Percentiles rank a stretch among this genome's conserved stretches.
Evolutionary conservation across 306 rosid species (phyloP).

Genomic region (Gastrolobium bilobum): DNA sequence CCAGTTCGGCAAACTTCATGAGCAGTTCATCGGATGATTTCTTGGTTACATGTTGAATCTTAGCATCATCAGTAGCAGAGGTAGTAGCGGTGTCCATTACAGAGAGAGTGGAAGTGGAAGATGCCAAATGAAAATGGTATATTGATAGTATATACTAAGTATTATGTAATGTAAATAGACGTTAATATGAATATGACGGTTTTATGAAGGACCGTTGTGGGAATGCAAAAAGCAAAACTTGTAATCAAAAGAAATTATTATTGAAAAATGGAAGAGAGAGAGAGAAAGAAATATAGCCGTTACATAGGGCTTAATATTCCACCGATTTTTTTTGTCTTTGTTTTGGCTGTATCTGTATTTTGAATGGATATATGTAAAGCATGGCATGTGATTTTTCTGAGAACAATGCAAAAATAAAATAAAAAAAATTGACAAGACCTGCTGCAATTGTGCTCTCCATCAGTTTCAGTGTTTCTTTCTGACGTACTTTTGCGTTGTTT

Average conservation of each 20-base stretch:
- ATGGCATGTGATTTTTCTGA: slow-evolving; percentile 53
- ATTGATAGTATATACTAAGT: background rate
- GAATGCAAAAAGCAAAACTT: slow-evolving; percentile 16
- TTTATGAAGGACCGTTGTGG: slow-evolving; percentile 51
- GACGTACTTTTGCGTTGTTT: background rate
- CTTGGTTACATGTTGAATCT: slow-evolving; percentile 75
- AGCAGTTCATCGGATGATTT: slow-evolving; percentile 90
- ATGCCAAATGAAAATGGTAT: background rate
- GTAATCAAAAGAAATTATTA: background rate
- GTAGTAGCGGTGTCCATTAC: slow-evolving; percentile 54
- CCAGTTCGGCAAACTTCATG: slow-evolving; percentile 69
- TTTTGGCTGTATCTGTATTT: background rate
- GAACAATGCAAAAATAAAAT: slow-evolving; percentile 36
- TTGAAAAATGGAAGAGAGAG: slow-evolving; percentile 34
- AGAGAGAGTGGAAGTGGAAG: background rate
- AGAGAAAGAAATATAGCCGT: slow-evolving; percentile 55
- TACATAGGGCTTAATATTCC: background rate
- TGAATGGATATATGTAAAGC: slow-evolving; percentile 7
- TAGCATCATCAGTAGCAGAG: background rate
- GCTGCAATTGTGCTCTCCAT: slow-evolving; percentile 41
- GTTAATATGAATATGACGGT: slow-evolving; percentile 31
- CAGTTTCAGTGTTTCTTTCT: slow-evolving; percentile 36
- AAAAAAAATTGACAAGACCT: background rate
- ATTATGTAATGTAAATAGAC: background rate
- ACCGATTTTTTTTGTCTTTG: background rate